Conservation (phyloP, 768 basidiomycete species). For the Mycena belliarum region DNA sequence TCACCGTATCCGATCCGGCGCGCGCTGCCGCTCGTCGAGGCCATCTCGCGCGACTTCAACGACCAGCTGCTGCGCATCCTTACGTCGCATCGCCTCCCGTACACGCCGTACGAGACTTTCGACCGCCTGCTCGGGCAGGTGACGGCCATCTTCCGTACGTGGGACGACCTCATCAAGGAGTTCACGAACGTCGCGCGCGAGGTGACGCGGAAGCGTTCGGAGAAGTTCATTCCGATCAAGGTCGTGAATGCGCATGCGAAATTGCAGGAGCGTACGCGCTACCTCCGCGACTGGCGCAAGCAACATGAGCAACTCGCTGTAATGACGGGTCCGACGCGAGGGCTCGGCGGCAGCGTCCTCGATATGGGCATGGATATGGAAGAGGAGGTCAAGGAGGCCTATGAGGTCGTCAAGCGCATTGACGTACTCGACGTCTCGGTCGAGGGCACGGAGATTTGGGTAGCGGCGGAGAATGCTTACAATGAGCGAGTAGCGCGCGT, state of each 20-base stretch:
- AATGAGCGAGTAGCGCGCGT: slow-evolving; percentile 97
- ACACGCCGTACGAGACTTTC: slow-evolving; percentile 93
- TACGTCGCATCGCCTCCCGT: slow-evolving; percentile 87
- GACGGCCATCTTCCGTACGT: slow-evolving; percentile 77
- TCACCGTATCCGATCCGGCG: slow-evolving; percentile 97
- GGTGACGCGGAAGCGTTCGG: slow-evolving; percentile 83
- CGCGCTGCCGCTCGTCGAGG: slow-evolving; percentile 94
- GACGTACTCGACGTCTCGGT: slow-evolving; percentile 94
- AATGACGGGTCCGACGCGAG: slow-evolving; percentile 95
- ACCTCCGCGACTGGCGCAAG: slow-evolving; percentile 90
- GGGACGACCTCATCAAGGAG: slow-evolving; percentile 91
- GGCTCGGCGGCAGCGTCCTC: slow-evolving; percentile 68
- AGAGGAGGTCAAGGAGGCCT: slow-evolving; percentile 93
- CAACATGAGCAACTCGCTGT: slow-evolving; percentile 97
- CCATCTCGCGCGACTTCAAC: slow-evolving; percentile 97
- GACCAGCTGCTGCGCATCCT: slow-evolving; percentile 91
- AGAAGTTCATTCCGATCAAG: slow-evolving; percentile 97
- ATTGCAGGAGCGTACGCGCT: slow-evolving; percentile 83
- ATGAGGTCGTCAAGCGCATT: slow-evolving; percentile 95
- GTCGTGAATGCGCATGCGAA: slow-evolving; percentile 88
- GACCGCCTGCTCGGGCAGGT: slow-evolving; percentile 80
- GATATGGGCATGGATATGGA: slow-evolving; percentile 95
- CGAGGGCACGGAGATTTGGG: slow-evolving; percentile 98
- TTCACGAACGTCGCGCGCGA: slow-evolving; percentile 93
- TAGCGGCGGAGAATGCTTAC: slow-evolving; percentile 95